Conservation (phyloP, 495 filamentous ascomycete species). For the Hypoxylon rickii region DNA sequence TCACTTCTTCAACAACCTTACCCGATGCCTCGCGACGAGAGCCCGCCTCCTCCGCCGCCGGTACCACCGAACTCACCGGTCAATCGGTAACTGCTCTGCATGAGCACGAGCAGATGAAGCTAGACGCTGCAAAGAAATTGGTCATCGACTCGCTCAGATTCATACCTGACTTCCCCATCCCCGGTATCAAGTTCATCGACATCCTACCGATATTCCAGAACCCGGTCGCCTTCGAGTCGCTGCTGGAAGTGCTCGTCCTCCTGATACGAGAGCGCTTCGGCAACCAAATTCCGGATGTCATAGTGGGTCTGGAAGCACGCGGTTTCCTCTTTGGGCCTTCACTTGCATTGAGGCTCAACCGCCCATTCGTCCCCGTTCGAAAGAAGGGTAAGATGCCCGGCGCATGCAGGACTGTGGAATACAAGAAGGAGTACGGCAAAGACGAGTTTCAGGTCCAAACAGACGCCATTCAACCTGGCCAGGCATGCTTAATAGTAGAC, state of each 20-base stretch:
- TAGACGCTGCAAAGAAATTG: conserved; percentile 36
- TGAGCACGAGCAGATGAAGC: conserved; percentile 34
- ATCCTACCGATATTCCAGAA: conserved; percentile 95
- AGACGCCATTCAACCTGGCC: conserved; percentile 80
- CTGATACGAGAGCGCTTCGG: conserved; percentile 65
- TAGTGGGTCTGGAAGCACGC: conserved; percentile 91
- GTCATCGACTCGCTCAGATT: conserved; percentile 59
- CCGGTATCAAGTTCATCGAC: conserved; percentile 96
- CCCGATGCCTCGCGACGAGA: conserved; percentile 61
- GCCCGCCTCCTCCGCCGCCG: conserved; percentile 66
- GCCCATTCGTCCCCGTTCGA: conserved; percentile 91
- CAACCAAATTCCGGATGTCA: conserved; percentile 73
- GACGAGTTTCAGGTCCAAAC: conserved; percentile 96
- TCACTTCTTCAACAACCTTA: conserved; percentile 21
- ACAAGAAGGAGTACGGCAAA: conserved; percentile 94
- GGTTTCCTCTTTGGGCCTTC: conserved; percentile 95
- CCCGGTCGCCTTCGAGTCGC: conserved; percentile 70
- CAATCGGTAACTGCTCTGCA: conserved; percentile 70
- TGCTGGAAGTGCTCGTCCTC: conserved; percentile 86
- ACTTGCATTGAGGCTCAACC: conserved; percentile 81
- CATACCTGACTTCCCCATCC: conserved; percentile 92
- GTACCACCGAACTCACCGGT: conserved; percentile 88
- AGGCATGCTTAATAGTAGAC: conserved; percentile 90
- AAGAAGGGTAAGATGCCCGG: conserved; percentile 98
- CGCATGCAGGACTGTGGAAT: conserved; percentile 77